These are phyloP conservation scores for Fusarium sororula DNA, from an alignment of 2,329 filamentous ascomycete species.

Conservation along the genomic window DNA sequence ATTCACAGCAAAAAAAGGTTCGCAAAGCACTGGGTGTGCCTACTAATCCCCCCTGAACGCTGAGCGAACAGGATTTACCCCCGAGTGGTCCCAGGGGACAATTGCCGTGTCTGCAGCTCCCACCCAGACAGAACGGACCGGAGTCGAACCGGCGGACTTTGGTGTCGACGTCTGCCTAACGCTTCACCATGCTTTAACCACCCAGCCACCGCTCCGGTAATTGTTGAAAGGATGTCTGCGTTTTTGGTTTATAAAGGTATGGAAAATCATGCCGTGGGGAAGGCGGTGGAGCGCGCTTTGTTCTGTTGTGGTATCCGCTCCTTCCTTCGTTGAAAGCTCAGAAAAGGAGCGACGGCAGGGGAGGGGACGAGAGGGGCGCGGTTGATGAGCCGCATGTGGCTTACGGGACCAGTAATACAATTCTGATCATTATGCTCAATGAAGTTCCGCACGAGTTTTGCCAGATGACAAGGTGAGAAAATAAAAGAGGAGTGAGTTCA, in stretches of 20 bases:
- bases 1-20: conserved; percentile 5
- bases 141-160: conserved; percentile 1
- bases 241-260: neutral
- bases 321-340: neutral
- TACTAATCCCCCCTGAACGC: conserved; percentile 19
- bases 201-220: neutral
- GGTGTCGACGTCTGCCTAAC: accelerated
- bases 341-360: accelerated
- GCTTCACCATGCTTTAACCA: conserved; percentile 2
- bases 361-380: neutral
- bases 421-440: too few species aligned
- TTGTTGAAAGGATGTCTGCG: neutral
- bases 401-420: neutral
- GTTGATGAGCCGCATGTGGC: neutral
- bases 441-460: too few species aligned
- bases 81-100: neutral
- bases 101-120: neutral
- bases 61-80: conserved; percentile 1
- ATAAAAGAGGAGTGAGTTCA: too few species aligned
- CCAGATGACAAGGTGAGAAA: too few species aligned
- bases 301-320: neutral
- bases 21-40: conserved; percentile 18
- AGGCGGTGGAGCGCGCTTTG: neutral
- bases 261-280: neutral
- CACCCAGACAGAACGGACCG: neutral